Evolutionary conservation across 2,329 filamentous ascomycete species (phyloP), one percentile per base, ranked within the genome.

Genomic region (Diplocarpon rosae): DNA sequence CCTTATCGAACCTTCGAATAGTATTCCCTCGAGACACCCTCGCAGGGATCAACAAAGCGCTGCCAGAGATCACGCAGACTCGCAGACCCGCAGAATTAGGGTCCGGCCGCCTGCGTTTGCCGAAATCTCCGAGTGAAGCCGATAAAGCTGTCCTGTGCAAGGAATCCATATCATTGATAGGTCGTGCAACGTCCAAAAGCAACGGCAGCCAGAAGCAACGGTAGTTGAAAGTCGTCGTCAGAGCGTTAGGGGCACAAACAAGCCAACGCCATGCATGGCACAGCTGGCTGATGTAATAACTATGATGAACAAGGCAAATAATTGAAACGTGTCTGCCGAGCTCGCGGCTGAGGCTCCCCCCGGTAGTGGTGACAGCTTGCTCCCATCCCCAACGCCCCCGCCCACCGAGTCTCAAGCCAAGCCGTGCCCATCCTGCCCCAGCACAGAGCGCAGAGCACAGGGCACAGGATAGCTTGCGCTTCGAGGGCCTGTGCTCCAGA

Each of bases 191-290:
- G 37, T 43, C 44, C 37, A 44, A 30, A 24, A 24, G 20, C 20
- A 24, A 24, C 20, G 20, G 20, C 20, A 24, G 20, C 4, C 20
- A 24, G 7, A 24, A 24, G 20, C 39, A 35, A 48, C 50, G 49
- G 50, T 51, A 54, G 37, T 52, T 24, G 7, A 7, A 7, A n/a
- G n/a, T n/a, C 38, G 46, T 48, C 39, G 36, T 51, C 51, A 42
- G 41, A 47, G 35, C 17, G 43, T 45, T 45, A 35, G 30, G 47
- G 41, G 27, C 29, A 29, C 32, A 38, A 37, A n/a, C 31, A 40
- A 39, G 37, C 33, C 37, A 39, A 40, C 33, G 33, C n/a, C 34
- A 37, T 39, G 36, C 16, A 40, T 44, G 37, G 37, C 29, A 43
- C 44, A 39, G 48, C 42, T 42, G 39, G 16, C 27, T 39, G 37